phyloP scores from a whole-genome alignment of 768 basidiomycete species.

The Boletus subcaerulescens region DNA sequence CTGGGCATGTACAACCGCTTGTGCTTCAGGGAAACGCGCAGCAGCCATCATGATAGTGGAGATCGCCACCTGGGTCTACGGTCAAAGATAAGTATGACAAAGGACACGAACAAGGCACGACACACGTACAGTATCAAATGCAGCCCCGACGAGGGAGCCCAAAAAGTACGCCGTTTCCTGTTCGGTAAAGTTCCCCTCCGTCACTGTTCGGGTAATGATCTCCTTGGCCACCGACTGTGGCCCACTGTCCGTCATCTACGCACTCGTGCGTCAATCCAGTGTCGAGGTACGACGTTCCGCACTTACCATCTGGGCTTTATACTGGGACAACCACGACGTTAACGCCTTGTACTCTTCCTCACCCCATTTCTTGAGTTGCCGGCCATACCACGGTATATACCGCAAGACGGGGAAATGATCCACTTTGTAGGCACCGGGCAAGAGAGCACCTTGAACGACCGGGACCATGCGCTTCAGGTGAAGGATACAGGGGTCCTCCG shows the following conservation, averaged over 20 bases:
- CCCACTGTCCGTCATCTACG: conserved; percentile 9
- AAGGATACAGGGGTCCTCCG: conserved; percentile 20
- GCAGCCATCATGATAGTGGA: conserved; percentile 37
- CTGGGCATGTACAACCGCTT: conserved; percentile 35
- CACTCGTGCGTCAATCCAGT: background rate
- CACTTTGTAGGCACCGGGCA: conserved; percentile 33
- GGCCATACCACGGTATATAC: conserved; percentile 62
- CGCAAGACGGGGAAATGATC: conserved; percentile 35
- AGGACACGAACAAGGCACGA: background rate
- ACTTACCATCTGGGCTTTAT: conserved; percentile 43
- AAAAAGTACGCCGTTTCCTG: conserved; percentile 56
- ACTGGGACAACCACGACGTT: conserved; percentile 43
- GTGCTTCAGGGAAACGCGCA: conserved; percentile 34
- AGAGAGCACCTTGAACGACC: conserved; percentile 30
- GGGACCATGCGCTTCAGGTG: conserved; percentile 29
- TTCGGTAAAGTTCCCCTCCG: conserved; percentile 47
- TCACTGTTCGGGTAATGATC: conserved; percentile 44
- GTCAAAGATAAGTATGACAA: background rate
- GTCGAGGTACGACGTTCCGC: no score
- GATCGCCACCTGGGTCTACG: conserved; percentile 29
- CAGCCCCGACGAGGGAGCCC: conserved; percentile 62
- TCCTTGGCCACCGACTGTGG: conserved; percentile 48
- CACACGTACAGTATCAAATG: conserved; percentile 47
- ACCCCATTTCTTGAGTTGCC: conserved; percentile 53
- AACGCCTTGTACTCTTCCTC: conserved; percentile 50